Evolutionary conservation across 2,329 filamentous ascomycete species (phyloP), one percentile per base, ranked within the genome.

Genomic region (Dactylellina haptotyla): DNA sequence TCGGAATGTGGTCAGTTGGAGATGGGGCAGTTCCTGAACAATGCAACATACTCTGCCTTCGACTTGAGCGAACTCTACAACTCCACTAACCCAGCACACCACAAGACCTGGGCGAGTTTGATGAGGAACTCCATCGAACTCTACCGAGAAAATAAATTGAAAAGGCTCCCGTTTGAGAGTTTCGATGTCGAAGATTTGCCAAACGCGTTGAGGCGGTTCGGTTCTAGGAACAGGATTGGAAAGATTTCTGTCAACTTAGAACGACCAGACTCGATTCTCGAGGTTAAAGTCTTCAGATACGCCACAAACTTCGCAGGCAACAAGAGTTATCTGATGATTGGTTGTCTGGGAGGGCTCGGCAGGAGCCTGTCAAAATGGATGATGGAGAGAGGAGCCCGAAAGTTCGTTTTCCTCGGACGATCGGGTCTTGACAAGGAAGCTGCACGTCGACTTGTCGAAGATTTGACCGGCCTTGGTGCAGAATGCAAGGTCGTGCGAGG

Each of bases 321-420:
- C 4, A 83, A 81, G 2, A 83, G 83, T 0, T 86, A 86, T 76
- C 78, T 86, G 53, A 80, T 86, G 37, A 82, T 85, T 16, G 84
- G 85, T 12, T 84, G 84, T n/a, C 84, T 84, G 0, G 84, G 84
- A 32, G 84, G 84, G 23, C 80, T 86, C 9, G 84, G 84, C 4
- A 81, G 83, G 39, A 84, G 83, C 66, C 82, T 86, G 78, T 79
- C 83, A 9, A 80, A 80, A 4, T 83, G 84, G 81, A 84, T 86
- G 83, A 80, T 83, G 4, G 79, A 79, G 43, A 81, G 82, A 14
- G 85, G 85, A 1, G 85, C 84, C 4, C 80, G 81, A 8, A 81
- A 83, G 70, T 78, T 87, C 16, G 81, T 84, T 0, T 80, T 86
- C 2, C 79, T 86, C 14, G 86, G 84, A 1, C 82, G 84, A 0